Evolutionary conservation across 1,284 basidiomycete genomes (phyloP).

Genomic region (Ustilago sp.): DNA sequence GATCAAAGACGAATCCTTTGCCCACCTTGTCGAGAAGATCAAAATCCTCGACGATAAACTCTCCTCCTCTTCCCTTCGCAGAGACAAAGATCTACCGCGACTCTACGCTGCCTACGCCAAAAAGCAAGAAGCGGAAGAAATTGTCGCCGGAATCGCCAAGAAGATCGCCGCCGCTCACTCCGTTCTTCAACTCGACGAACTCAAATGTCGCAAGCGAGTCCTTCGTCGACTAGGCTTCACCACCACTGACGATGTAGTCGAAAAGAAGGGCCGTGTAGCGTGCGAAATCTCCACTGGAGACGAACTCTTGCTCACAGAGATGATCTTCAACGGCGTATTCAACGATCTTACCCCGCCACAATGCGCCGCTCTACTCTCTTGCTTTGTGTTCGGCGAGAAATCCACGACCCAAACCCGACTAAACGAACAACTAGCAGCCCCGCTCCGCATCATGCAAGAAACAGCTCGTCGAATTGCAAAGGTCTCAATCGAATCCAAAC

Average conservation of each 20-base stretch:
- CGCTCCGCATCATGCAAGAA: constrained; percentile 93
- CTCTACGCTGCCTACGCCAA: constrained; percentile 83
- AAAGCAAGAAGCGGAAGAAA: constrained; percentile 80
- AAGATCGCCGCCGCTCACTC: constrained; percentile 90
- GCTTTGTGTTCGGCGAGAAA: constrained; percentile 98
- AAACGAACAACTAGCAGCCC: constrained; percentile 90
- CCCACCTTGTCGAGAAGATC: constrained; percentile 74
- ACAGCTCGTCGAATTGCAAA: constrained; percentile 93
- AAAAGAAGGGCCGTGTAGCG: constrained; percentile 97
- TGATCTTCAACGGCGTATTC: constrained; percentile 97
- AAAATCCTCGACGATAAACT: constrained; percentile 57
- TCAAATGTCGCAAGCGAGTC: constrained; percentile 94
- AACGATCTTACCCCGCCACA: constrained; percentile 90
- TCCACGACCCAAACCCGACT: constrained; percentile 73
- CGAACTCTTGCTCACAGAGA: constrained; percentile 93
- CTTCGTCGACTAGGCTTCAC: constrained; percentile 92
- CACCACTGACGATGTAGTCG: constrained; percentile 87
- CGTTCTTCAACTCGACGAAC: constrained; percentile 93
- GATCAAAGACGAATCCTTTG: constrained; percentile 93
- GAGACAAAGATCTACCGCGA: constrained; percentile 77
- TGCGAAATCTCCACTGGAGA: constrained; percentile 99
- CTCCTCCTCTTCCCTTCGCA: constrained; percentile 38
- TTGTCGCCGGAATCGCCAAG: constrained; percentile 82
- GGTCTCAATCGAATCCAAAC: constrained; percentile 91
- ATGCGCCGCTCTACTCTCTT: constrained; percentile 89